Base-by-base conservation (phyloP, 768 basidiomycete species). In the Rhizopogon rudus region DNA sequence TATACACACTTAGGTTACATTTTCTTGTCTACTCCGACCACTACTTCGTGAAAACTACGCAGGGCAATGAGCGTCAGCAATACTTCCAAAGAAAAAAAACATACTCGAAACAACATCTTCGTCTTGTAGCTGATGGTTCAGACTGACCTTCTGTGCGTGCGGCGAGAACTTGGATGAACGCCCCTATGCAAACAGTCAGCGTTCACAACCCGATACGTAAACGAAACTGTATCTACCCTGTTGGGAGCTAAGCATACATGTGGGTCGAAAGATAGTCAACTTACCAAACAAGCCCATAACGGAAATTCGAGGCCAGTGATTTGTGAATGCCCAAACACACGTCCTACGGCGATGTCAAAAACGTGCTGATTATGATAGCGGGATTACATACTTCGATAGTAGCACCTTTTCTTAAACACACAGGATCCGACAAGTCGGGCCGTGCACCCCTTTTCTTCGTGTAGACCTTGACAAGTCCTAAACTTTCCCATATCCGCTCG, bases 401-500 rank as follows among this genome's bases (percentile, higher is more conserved):
- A 3, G 96, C 93, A 0, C 96, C 97, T 67, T 83, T 88, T 56
- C 96, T 80, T 57, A 98, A 70, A 71, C 90, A 92, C 48, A 98
- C 84, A 25, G 97, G 97, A 70, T 99, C 97, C 1, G 77, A 71
- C 12, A 99, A 72, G 68, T 98, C 97, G 3, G 97, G 95, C 60
- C 89, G 90, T 31, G 80, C 90, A n/a, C 96, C 97, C 43, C 97
- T 81, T 69, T 95, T 95, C 74, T 99, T 99, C 3, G 97, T 99
- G 71, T 98, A 99, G 44, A 99, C 84, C 65, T 94, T 95, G 53
- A 88, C 88, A 6, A 92, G 79, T 51, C 79, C 75, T n/a, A 93
- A 79, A 56, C 88, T 82, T 29, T 85, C 86, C 88, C 87, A 91
- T 57, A 91, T 84, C 20, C 83, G 80, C 58, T 87, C 87, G 53